Base-by-base conservation (phyloP, 768 basidiomycete genomes). In the Strobilomyces dryophilus region DNA sequence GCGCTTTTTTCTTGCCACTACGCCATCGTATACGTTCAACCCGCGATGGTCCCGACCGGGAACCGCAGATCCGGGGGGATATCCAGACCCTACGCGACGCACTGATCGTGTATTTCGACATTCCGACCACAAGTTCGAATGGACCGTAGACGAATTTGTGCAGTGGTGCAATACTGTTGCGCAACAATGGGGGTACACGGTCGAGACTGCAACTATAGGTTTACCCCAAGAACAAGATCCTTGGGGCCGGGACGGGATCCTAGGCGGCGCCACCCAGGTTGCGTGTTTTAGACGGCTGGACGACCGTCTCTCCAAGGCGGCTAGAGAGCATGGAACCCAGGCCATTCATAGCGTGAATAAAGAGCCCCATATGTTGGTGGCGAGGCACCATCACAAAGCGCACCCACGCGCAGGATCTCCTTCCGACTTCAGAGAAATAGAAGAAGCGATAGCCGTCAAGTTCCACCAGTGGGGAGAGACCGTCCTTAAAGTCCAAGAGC, bases 101-200 rank as follows among this genome's bases (percentile, higher is more conserved):
- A 93, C 90, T 0, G 64, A 78, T 44, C 80, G 92, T 1, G 68
- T 87, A 27, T 94, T 93, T 72, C 77, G 92, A 20, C 90, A 95
- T 63, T 53, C 69, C 21, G 92, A 94, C 58, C 92, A 95, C 68
- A 87, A 92, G 60, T 92, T 94, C 56, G 92, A 95, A 66, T 95
- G 89, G 87, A 93, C 90, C 0, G 64, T 70, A 0, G 80, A 81
- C 3, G 92, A 95, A 61, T 95, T 92, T 63, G 61, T 64, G 18
- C 59, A 57, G 15, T 89, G 85, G 82, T 92, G 90, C 62, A 56
- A 68, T 11, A 63, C 61, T 0, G 73, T 71, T 2, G 89, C 86
- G 0, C 63, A 62, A 5, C 76, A 80, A 45, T 93, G 87, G 87
- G 89, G 87, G 0, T 93, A 93, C 58, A 73, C 73, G 1, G 82